Evolutionary conservation across 2,329 filamentous ascomycete species (phyloP).

Genomic region (Aureobasidium sp.): DNA sequence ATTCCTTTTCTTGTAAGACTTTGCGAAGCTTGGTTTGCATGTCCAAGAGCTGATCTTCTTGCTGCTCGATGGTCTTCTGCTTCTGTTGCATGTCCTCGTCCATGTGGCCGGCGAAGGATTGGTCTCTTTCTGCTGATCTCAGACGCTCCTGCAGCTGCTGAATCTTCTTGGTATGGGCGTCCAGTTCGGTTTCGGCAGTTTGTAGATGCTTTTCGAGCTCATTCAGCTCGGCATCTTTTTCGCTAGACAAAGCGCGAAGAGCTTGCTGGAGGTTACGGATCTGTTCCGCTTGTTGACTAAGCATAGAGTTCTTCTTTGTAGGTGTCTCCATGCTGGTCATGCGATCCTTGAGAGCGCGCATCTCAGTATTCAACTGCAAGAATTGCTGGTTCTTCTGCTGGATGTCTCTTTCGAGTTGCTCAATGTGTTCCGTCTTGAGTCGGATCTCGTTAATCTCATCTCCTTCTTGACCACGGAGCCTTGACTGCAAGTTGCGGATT

Average conservation of each 20-base stretch:
- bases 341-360: slow-evolving; percentile 28
- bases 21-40: slow-evolving; percentile 19
- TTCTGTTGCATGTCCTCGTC: slow-evolving; percentile 16
- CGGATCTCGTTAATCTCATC: slow-evolving; percentile 27
- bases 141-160: slow-evolving; percentile 18
- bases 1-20: slow-evolving; percentile 15
- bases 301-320: slow-evolving; percentile 31
- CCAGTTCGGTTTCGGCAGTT: slow-evolving; percentile 25
- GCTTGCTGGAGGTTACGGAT: slow-evolving; percentile 28
- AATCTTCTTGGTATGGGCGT: slow-evolving; percentile 25
- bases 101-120: slow-evolving; percentile 15
- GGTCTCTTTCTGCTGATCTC: slow-evolving; percentile 15
- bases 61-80: slow-evolving; percentile 16
- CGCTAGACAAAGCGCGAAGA: slow-evolving; percentile 27
- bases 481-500: slow-evolving; percentile 27
- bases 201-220: slow-evolving; percentile 31
- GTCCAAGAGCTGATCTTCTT: slow-evolving; percentile 15
- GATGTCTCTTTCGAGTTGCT: slow-evolving; percentile 34
- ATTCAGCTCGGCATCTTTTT: slow-evolving; percentile 31
- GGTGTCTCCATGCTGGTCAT: slow-evolving; percentile 31
- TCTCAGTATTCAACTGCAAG: slow-evolving; percentile 27
- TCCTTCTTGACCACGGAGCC: slow-evolving; percentile 25
- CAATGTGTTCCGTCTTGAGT: slow-evolving; percentile 26
- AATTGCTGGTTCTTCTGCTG: slow-evolving; percentile 26
- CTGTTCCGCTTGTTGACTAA: slow-evolving; percentile 31